Evolutionary conservation across 371 early-diverging fungal species (phyloP), one percentile per base, ranked within the genome.

Genomic region (Zancudomyces culisetae): DNA sequence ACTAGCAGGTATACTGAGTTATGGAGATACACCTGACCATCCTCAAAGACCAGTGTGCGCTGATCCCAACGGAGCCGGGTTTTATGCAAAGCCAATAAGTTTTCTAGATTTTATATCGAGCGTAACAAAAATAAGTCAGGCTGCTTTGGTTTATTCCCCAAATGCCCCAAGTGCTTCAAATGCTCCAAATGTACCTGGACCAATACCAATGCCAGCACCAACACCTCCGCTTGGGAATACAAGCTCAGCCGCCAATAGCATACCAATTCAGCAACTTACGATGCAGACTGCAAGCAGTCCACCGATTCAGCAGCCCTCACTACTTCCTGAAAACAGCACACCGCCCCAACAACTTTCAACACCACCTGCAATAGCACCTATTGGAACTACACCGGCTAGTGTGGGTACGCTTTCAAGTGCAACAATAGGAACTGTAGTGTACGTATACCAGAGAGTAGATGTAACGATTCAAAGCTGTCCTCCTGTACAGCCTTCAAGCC

Each of bases 1-100:
- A 42, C 51, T 64, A 42, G 49, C 60, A 2, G 69, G 69, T 2
- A 53, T 69, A n/a, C 61, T 68, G 18, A 69, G 69, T 53, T 69
- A 64, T 63, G 67, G 67, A n/a, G 48, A 48, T 27, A 48, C 24
- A n/a, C 48, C 48, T n/a, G 3, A 2, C 3, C 24, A 48, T 10
- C 27, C 27, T 10, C 24, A 48, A 27, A 48, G 27, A 27, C 48
- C 48, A n/a, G 48, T 48, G 3, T 48, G 48, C 26, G 48, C 24
- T n/a, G 48, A 48, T 48, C 48, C 23, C n/a, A 48, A n/a, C n/a
- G 48, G 48, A 2, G 48, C 48, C 2, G 18, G 22, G 3, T 48
- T 48, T 48, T 48, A 27, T 48, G n/a, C 48, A 3, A 24, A 27
- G 27, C 48, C 48, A 48, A n/a, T 27, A 4, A 23, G 2, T n/a